Base-by-base conservation (phyloP, 2,329 filamentous ascomycete genomes). In the Penicillium sp. region DNA sequence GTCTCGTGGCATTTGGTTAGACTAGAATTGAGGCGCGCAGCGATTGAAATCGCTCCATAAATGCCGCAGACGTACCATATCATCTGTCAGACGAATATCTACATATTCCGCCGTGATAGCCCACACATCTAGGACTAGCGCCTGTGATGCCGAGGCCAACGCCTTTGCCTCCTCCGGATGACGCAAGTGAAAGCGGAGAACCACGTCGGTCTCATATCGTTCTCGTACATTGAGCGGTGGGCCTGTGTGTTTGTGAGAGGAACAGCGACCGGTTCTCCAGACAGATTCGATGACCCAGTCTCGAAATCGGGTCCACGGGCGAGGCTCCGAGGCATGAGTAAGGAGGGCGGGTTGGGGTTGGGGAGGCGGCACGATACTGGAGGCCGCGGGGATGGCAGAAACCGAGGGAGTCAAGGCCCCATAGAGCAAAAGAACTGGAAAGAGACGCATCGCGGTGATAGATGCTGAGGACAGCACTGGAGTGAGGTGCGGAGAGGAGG, bases 91-190 rank as follows among this genome's bases (percentile, higher is more conserved):
- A 43, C 91, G 84, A 52, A 98, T 87, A 72, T 99, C 95, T 26
- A 95, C 90, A 80, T 89, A 95, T 58, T 90, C 84, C 19, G 87
- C 81, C 6, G 88, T 90, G 65, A 90, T 91, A 22, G 90, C 88
- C 95, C 95, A 99, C 1, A 98, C 84, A 70, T 99, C 95, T 43
- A 98, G 80, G 66, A 95, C 89, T 24, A 97, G 82, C 19, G 86
- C 85, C 59, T 89, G 83, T 1, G 87, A 82, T 3, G 91, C 91
- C 55, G 89, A 84, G n/a, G 87, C 83, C 55, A 96, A 79, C 1
- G 88, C 88, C 33, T 78, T 75, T 57, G 90, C 87, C 69, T 96
- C 90, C 21, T 86, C 82, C 3, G 81, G 74, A 26, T 84, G 87
- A 59, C 83, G 87, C 54, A 97, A 79, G 68, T 89, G 91, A 81